A percentile compares a stretch with the other conserved stretches of the same genome.
Evolutionary conservation across 257 asterid genomes (phyloP).

Genomic region (Leptodermis oblonga): DNA sequence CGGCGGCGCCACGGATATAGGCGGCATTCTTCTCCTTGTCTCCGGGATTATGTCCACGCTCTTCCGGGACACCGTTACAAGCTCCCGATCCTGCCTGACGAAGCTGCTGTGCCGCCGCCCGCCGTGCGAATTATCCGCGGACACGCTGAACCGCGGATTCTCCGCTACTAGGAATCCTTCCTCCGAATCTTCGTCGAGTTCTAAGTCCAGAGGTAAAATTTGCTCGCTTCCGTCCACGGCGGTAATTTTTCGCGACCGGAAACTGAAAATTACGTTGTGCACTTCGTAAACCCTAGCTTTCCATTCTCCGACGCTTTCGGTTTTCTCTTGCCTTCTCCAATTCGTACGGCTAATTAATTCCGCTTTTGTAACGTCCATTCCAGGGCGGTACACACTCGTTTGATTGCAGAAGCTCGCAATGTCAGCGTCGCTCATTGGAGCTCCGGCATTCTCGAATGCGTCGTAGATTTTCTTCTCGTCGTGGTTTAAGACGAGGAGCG

Average conservation of each 20-base stretch:
- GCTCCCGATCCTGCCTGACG: conserved; percentile 73
- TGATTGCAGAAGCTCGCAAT: conserved; percentile 62
- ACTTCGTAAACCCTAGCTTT: conserved; percentile 89
- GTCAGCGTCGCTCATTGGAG: conserved; percentile 62
- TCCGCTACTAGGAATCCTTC: conserved; percentile 88
- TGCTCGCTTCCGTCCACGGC: conserved; percentile 62
- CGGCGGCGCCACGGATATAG: conserved; percentile 53
- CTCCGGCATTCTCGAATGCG: conserved; percentile 80
- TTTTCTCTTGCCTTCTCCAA: conserved; percentile 87
- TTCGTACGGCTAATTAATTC: conserved; percentile 72
- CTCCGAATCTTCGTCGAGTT: conserved; percentile 77
- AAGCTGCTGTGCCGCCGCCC: conserved; percentile 85
- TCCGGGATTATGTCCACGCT: conserved; percentile 90
- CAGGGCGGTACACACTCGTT: conserved; percentile 87
- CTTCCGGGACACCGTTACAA: conserved; percentile 66
- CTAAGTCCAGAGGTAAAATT: conserved; percentile 60
- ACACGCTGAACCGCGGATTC: conserved; percentile 82
- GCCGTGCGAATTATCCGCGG: conserved; percentile 35
- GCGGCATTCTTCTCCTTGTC: conserved; percentile 39
- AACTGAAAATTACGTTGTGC: conserved; percentile 69
- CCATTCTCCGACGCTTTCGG: conserved; percentile 77
- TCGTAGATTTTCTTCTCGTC: conserved; percentile 77
- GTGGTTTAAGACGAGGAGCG: conserved; percentile 78
- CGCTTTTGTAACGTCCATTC: conserved; percentile 92
- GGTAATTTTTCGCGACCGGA: conserved; percentile 75